Conservation (phyloP, 768 basidiomycete genomes). For the Tulasnella sp. region DNA sequence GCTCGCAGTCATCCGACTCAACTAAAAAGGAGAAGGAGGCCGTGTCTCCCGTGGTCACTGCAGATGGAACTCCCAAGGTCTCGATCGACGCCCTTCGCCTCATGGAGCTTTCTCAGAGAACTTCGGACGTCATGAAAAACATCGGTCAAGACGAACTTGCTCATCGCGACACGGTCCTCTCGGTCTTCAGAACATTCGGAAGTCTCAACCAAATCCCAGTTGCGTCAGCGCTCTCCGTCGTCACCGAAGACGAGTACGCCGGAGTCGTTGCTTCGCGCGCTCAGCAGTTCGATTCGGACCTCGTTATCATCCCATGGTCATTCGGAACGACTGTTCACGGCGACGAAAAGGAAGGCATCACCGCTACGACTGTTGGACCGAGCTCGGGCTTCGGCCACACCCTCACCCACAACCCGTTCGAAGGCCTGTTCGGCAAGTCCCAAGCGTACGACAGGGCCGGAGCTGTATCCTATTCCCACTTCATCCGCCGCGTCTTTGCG, state of each 20-base stretch:
- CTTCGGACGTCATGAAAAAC: slow-evolving; percentile 80
- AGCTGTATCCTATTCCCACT: slow-evolving; percentile 68
- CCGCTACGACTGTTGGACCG: not conserved
- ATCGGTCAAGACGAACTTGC: slow-evolving; percentile 64
- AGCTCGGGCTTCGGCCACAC: slow-evolving; percentile 30
- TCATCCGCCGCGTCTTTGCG: slow-evolving; percentile 76
- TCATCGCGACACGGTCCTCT: slow-evolving; percentile 65
- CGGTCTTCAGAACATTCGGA: slow-evolving; percentile 74
- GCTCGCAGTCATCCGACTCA: slow-evolving; percentile 15
- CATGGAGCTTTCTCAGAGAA: slow-evolving; percentile 84
- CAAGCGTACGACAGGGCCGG: slow-evolving; percentile 46
- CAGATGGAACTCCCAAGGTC: slow-evolving; percentile 28
- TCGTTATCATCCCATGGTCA: slow-evolving; percentile 85
- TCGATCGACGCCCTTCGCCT: slow-evolving; percentile 77
- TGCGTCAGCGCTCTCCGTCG: slow-evolving; percentile 67
- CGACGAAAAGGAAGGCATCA: not conserved
- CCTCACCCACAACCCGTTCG: slow-evolving; percentile 60
- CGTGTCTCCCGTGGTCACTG: slow-evolving; percentile 28
- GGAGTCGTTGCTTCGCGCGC: slow-evolving; percentile 61
- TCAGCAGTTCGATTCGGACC: slow-evolving; percentile 54
- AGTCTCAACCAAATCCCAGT: slow-evolving; percentile 64
- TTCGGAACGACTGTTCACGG: slow-evolving; percentile 41
- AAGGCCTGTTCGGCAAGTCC: slow-evolving; percentile 62
- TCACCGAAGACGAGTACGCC: slow-evolving; percentile 70
- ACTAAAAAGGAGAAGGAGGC: slow-evolving; percentile 20